These are phyloP conservation scores for Steccherinum ochraceum DNA, from an alignment of 768 basidiomycete species.

Conservation along the genomic window DNA sequence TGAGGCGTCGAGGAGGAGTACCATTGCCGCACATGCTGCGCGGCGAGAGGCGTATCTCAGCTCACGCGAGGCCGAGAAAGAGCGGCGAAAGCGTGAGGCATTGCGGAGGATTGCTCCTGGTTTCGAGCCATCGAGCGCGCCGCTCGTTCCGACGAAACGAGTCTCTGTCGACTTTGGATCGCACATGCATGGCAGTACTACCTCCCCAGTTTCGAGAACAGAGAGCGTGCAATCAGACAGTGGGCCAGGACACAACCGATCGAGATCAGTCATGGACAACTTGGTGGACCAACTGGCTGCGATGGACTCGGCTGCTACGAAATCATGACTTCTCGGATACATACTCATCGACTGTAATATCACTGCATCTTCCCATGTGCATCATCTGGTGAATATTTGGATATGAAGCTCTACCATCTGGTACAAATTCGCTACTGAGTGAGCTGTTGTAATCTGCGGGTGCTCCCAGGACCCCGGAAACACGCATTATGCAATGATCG, in stretches of 20 bases:
- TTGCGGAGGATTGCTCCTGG: constrained; percentile 79
- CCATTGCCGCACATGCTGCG: constrained; percentile 57
- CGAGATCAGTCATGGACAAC: constrained; percentile 69
- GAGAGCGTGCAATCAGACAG: constrained; percentile 11
- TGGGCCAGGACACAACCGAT: constrained; percentile 8
- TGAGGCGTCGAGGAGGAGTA: constrained; percentile 64
- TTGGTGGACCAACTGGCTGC: constrained; percentile 77
- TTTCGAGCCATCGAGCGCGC: constrained; percentile 59
- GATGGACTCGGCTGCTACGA: constrained; percentile 35
- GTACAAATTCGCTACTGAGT: too few species aligned
- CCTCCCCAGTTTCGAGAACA: background rate
- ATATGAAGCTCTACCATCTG: too few species aligned
- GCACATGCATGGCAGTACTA: background rate
- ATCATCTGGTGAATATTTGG: too few species aligned
- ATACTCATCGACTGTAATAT: background rate
- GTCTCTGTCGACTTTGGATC: constrained; percentile 9
- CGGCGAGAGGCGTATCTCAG: constrained; percentile 68
- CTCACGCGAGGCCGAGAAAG: constrained; percentile 73
- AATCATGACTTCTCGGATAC: background rate
- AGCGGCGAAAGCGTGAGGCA: constrained; percentile 54
- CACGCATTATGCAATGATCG: constrained; percentile 6
- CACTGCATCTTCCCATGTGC: too few species aligned
- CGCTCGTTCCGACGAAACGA: constrained; percentile 49
- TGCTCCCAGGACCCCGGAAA: constrained; percentile 2
- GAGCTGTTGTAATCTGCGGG: background rate